Evolutionary conservation across 176 grass and related monocot species (phyloP).

Genomic region (Microstegium vimineum): DNA sequence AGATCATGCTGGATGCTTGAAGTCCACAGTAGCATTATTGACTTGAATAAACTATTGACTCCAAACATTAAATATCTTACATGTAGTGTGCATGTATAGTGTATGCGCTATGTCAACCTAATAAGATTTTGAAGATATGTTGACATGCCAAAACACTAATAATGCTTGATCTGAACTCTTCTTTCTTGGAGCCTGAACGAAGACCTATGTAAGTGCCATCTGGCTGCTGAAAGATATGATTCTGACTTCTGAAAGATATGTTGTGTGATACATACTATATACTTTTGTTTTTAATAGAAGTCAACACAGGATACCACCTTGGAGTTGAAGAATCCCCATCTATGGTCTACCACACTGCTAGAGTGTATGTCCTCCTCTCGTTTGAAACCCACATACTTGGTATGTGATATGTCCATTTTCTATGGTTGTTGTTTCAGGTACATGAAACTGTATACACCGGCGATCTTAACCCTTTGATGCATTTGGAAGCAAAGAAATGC

Average conservation of each 20-base stretch:
- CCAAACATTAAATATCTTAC: background rate
- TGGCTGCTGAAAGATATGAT: constrained; percentile 5
- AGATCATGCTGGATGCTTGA: constrained; percentile 21
- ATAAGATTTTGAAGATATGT: background rate
- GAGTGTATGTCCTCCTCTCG: background rate
- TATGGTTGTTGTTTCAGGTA: background rate
- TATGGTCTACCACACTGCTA: background rate
- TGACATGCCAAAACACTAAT: background rate
- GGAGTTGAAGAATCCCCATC: constrained; percentile 11
- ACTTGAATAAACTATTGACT: constrained; percentile 26
- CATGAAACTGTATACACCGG: background rate
- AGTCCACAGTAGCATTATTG: constrained; percentile 32
- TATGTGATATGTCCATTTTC: background rate
- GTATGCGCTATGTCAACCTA: constrained; percentile 22
- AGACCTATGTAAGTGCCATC: background rate
- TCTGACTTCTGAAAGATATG: constrained; percentile 25
- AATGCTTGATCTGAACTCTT: constrained; percentile 1
- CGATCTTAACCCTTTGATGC: no score
- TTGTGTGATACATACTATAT: background rate
- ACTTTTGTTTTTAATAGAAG: constrained; percentile 1
- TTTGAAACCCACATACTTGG: background rate
- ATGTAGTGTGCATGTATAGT: background rate
- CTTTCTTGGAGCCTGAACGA: background rate
- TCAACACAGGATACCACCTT: background rate
- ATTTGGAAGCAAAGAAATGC: no score